These are phyloP conservation scores for Aquilaria agallochum DNA, from an alignment of 441 rosid species.

Conservation along the genomic window DNA sequence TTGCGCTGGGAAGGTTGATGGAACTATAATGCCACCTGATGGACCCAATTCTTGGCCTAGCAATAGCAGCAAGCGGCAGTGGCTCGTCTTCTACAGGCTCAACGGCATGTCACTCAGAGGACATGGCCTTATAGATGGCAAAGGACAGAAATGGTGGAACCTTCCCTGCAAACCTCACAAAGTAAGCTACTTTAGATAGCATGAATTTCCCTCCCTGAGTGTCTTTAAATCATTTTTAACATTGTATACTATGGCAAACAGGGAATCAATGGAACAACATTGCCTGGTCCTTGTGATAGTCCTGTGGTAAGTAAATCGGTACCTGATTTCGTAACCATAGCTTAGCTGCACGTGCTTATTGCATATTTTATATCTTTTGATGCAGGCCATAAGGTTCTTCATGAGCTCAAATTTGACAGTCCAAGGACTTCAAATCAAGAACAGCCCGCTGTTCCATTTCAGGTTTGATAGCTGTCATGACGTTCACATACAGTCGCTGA, in stretches of 20 bases:
- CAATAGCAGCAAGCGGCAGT: constrained; percentile 28
- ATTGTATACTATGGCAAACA: neutral
- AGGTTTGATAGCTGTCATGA: constrained; percentile 65
- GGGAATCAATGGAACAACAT: constrained; percentile 37
- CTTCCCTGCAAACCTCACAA: constrained; percentile 44
- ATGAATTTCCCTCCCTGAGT: neutral
- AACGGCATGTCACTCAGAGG: constrained; percentile 36
- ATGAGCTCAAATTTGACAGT: constrained; percentile 66
- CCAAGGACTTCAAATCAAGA: constrained; percentile 44
- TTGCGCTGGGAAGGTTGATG: constrained; percentile 12
- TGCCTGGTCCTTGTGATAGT: constrained; percentile 47
- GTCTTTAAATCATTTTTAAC: constrained; percentile 2
- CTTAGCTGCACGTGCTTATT: neutral
- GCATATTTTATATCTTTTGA: neutral
- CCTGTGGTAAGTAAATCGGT: constrained; percentile 45
- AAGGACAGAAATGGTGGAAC: constrained; percentile 40
- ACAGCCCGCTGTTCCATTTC: constrained; percentile 76
- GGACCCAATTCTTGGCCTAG: constrained; percentile 37
- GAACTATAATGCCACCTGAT: constrained; percentile 19
- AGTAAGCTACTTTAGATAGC: constrained; percentile 2
- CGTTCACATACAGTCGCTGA: constrained; percentile 51
- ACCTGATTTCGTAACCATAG: neutral
- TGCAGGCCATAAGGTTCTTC: constrained; percentile 71
- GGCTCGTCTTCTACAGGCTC: constrained; percentile 32
- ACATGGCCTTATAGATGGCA: constrained; percentile 31